Evolutionary conservation across 23 red algal genomes (phyloP).

Genomic region (Pyropia yezoensis): DNA sequence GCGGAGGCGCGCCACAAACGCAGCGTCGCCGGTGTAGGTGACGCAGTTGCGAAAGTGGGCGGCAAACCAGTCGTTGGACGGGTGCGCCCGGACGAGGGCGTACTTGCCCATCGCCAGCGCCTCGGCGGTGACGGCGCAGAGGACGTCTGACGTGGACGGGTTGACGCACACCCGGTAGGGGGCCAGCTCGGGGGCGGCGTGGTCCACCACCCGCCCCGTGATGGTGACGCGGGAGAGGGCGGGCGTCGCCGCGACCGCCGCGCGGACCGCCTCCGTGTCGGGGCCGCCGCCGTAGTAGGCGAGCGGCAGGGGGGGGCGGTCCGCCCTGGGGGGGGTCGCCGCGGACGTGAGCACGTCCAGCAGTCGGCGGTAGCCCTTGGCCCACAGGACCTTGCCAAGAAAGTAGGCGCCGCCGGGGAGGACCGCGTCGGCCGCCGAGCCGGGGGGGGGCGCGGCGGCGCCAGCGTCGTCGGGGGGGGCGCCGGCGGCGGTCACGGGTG

Average conservation of each 20-base stretch:
- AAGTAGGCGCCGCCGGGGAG: slow-evolving; percentile 55
- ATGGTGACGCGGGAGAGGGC: slow-evolving; percentile 24
- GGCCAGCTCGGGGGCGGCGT: slow-evolving; percentile 15
- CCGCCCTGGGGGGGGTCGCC: slow-evolving; percentile 5
- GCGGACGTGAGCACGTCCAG: slow-evolving; percentile 19
- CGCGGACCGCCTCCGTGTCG: slow-evolving; percentile 28
- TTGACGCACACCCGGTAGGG: slow-evolving; percentile 60
- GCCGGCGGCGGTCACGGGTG: no score
- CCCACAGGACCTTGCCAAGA: slow-evolving; percentile 78
- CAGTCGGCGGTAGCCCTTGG: slow-evolving; percentile 60
- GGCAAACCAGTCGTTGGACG: slow-evolving; percentile 62
- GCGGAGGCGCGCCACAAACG: slow-evolving; percentile 31
- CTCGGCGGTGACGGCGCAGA: slow-evolving; percentile 65
- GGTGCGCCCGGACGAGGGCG: slow-evolving; percentile 51
- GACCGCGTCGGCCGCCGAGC: no score
- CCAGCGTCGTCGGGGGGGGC: no score
- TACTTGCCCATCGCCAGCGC: slow-evolving; percentile 70
- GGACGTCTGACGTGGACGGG: slow-evolving; percentile 40
- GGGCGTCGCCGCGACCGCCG: slow-evolving; percentile 13
- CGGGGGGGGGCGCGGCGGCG: no score
- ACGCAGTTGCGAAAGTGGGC: slow-evolving; percentile 48
- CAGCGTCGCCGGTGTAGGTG: slow-evolving; percentile 14
- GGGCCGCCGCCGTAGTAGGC: slow-evolving; percentile 55
- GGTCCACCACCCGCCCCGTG: slow-evolving; percentile 33
- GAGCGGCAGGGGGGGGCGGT: slow-evolving; percentile 12